These are phyloP conservation scores for Penicillium brasilianum DNA, from an alignment of 2,329 filamentous ascomycete species.

Conservation along the genomic window DNA sequence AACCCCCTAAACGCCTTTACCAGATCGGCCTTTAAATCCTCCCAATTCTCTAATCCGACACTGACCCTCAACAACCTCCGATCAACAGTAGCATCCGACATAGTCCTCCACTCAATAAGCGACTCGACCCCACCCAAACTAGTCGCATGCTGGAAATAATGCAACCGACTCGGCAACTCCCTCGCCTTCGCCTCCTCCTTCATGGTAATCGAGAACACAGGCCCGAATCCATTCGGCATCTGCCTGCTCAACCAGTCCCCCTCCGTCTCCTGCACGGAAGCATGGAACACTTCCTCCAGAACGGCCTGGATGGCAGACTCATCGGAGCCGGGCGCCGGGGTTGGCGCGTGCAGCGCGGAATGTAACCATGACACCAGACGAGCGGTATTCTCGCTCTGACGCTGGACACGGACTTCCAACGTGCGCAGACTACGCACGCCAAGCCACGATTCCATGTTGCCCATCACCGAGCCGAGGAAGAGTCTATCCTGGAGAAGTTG, in stretches of 20 bases:
- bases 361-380: slow-evolving; percentile 75
- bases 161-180: slow-evolving; percentile 74
- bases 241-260: slow-evolving; percentile 78
- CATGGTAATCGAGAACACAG: slow-evolving; percentile 80
- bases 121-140: slow-evolving; percentile 93
- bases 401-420: slow-evolving; percentile 77
- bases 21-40: slow-evolving; percentile 81
- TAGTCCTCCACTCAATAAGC: slow-evolving; percentile 92
- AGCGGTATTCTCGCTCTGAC: slow-evolving; percentile 74
- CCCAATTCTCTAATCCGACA: slow-evolving; percentile 82
- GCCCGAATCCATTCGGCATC: slow-evolving; percentile 89
- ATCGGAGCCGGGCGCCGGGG: slow-evolving; percentile 48
- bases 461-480: slow-evolving; percentile 83
- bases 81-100: slow-evolving; percentile 79
- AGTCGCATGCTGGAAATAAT: slow-evolving; percentile 91
- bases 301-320: slow-evolving; percentile 56
- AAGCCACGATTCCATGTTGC: slow-evolving; percentile 88
- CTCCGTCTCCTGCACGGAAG: slow-evolving; percentile 74
- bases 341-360: slow-evolving; percentile 49
- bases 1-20: slow-evolving; percentile 67
- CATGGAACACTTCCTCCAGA: slow-evolving; percentile 72
- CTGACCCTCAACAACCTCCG: slow-evolving; percentile 77
- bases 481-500: slow-evolving; percentile 70
- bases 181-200: slow-evolving; percentile 66
- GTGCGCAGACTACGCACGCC: slow-evolving; percentile 86